Percentiles rank a stretch among this genome's conserved stretches.
Evolutionary conservation across 1,139 yeast genomes (phyloP).

Genomic region (Blastobotrys capitulatus): DNA sequence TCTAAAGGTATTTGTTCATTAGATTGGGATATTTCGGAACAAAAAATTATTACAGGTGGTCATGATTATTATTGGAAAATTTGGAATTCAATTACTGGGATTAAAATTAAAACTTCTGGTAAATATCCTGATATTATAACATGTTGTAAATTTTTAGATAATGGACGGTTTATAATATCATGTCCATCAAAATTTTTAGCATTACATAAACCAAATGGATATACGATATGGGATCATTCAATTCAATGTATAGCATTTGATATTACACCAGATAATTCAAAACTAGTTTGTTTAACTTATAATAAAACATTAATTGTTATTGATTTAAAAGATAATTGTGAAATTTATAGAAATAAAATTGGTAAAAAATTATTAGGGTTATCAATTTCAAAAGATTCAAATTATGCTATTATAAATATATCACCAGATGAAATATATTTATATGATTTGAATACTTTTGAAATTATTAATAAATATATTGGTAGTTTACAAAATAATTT

Average conservation of each 20-base stretch:
- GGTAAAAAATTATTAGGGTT: slow-evolving; percentile 46
- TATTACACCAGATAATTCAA: slow-evolving; percentile 59
- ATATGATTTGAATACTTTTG: slow-evolving; percentile 56
- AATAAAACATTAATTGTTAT: neutral
- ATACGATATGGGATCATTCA: neutral
- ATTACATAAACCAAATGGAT: neutral
- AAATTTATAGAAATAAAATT: slow-evolving; percentile 34
- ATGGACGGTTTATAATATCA: neutral
- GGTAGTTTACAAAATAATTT: slow-evolving; percentile 66
- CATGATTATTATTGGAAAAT: slow-evolving; percentile 60
- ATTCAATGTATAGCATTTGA: slow-evolving; percentile 32
- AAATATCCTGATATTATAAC: neutral
- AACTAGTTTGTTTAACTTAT: neutral
- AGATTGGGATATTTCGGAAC: slow-evolving; percentile 70
- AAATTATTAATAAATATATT: slow-evolving; percentile 53
- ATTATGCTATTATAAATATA: slow-evolving; percentile 53
- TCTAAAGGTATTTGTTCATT: slow-evolving; percentile 59
- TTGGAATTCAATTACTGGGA: slow-evolving; percentile 46
- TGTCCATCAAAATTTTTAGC: neutral
- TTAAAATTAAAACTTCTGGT: neutral
- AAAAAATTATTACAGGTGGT: slow-evolving; percentile 61
- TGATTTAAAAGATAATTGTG: neutral
- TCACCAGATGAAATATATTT: slow-evolving; percentile 77
- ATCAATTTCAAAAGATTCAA: slow-evolving; percentile 41
- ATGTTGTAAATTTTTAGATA: neutral